A percentile compares a stretch with the other conserved stretches of the same genome.
These are phyloP conservation scores for Maudiozyma saulgeensis DNA, from an alignment of 805 yeast species.

Conservation along the genomic window DNA sequence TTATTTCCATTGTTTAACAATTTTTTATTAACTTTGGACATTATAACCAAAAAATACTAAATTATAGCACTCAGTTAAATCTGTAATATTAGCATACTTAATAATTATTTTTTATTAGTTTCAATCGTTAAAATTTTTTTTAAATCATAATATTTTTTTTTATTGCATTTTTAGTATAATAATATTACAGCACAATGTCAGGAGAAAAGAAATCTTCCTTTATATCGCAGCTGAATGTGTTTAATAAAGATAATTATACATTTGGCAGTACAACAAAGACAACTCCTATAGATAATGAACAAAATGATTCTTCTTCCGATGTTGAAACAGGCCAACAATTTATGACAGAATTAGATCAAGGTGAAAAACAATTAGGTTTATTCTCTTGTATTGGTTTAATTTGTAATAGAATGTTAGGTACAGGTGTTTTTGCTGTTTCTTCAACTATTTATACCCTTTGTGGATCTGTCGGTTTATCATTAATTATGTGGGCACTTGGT, in stretches of 20 bases:
- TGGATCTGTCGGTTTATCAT: slow-evolving; percentile 65
- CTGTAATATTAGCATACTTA: too few species aligned
- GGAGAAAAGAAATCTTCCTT: slow-evolving; percentile 11
- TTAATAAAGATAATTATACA: slow-evolving; percentile 23
- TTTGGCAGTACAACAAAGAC: slow-evolving; percentile 2
- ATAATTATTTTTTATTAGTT: too few species aligned
- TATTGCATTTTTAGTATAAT: too few species aligned
- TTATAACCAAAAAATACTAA: background rate
- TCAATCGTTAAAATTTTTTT: too few species aligned
- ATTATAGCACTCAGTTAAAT: background rate
- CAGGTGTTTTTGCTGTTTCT: slow-evolving; percentile 69
- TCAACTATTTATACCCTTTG: slow-evolving; percentile 39
- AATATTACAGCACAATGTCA: slow-evolving; percentile 3
- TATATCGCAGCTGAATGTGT: slow-evolving; percentile 22
- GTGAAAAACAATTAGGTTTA: slow-evolving; percentile 39
- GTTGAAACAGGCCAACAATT: slow-evolving; percentile 24
- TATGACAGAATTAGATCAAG: slow-evolving; percentile 32
- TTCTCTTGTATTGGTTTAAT: slow-evolving; percentile 55
- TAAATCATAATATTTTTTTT: too few species aligned
- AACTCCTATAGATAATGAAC: background rate
- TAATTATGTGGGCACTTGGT: slow-evolving; percentile 70
- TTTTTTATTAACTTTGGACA: too few species aligned
- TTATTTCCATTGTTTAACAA: too few species aligned
- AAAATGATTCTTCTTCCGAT: slow-evolving; percentile 10
- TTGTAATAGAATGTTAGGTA: slow-evolving; percentile 63